These are phyloP conservation scores for Mollisiaceae sp. DNA, from an alignment of 2,329 filamentous ascomycete species.

Conservation along the genomic window DNA sequence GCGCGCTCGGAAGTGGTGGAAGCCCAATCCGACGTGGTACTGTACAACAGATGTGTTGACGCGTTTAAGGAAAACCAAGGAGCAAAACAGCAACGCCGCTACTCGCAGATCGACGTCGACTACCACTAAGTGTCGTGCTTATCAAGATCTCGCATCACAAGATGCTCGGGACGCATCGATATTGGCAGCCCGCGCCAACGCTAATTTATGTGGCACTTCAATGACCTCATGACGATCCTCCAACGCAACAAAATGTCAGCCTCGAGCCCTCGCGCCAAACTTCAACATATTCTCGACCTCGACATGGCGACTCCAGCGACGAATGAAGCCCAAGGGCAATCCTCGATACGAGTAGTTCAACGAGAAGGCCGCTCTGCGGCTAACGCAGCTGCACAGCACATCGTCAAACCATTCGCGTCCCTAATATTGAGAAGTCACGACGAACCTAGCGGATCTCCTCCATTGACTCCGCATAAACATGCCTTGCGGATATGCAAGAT, in stretches of 20 bases:
- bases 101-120: background rate
- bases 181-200: background rate
- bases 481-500: constrained; percentile 18
- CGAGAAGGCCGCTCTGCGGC: constrained; percentile 16
- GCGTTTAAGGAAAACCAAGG: background rate
- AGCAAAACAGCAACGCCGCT: background rate
- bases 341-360: constrained; percentile 20
- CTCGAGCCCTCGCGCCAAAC: background rate
- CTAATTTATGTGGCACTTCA: background rate
- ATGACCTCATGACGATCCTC: constrained; percentile 3
- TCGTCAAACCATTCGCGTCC: constrained; percentile 22
- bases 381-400: constrained; percentile 19
- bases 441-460: constrained; percentile 22
- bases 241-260: background rate
- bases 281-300: background rate
- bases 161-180: background rate
- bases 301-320: background rate
- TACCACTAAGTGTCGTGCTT: background rate
- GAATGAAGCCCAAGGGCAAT: background rate
- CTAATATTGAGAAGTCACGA: constrained; percentile 21
- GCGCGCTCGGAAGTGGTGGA: too few relatives aligned
- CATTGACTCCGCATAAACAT: constrained; percentile 22
- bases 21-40: too few relatives aligned
- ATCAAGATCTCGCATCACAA: background rate
- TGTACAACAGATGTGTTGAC: too few relatives aligned